phyloP scores from a whole-genome alignment of 164 flowering plant genomes.

The grape (Vitis vinifera) region DNA sequence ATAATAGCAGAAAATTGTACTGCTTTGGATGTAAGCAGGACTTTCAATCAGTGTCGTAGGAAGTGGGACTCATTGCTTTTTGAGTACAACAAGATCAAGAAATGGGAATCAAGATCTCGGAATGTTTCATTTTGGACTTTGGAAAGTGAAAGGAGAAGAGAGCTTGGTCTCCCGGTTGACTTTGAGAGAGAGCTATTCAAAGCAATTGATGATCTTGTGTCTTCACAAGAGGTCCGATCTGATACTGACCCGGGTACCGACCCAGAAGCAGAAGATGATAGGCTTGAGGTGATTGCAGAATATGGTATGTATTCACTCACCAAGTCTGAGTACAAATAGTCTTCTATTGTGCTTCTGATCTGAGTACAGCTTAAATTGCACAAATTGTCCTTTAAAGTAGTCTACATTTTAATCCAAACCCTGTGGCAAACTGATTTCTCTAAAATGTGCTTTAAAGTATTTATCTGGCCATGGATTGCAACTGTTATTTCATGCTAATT shows the following conservation, averaged over 20 bases:
- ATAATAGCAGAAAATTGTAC: constrained; percentile 53
- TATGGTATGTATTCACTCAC: constrained; percentile 16
- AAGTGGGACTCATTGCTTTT: constrained; percentile 59
- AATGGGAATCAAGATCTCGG: constrained; percentile 32
- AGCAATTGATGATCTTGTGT: constrained; percentile 30
- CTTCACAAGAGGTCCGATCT: constrained; percentile 24
- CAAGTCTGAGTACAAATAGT: neutral
- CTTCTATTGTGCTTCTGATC: neutral
- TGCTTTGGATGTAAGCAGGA: constrained; percentile 38
- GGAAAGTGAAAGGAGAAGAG: constrained; percentile 31
- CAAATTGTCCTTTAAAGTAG: neutral
- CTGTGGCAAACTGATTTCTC: neutral
- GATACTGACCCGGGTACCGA: constrained; percentile 41
- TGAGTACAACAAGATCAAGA: constrained; percentile 43
- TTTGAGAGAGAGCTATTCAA: constrained; percentile 48
- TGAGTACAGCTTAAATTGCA: neutral
- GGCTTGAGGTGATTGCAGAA: constrained; percentile 13
- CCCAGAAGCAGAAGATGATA: constrained; percentile 30
- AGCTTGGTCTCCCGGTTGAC: constrained; percentile 36
- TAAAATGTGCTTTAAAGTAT: neutral
- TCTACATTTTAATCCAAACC: neutral
- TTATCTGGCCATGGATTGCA: no score
- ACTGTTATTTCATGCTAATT: no score
- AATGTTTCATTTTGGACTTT: constrained; percentile 43
- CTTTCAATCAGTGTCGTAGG: constrained; percentile 51